Evolutionary conservation across 257 asterid genomes (phyloP), one percentile per base, ranked within the genome.

Genomic region (Dorcoceras hygrometricum): DNA sequence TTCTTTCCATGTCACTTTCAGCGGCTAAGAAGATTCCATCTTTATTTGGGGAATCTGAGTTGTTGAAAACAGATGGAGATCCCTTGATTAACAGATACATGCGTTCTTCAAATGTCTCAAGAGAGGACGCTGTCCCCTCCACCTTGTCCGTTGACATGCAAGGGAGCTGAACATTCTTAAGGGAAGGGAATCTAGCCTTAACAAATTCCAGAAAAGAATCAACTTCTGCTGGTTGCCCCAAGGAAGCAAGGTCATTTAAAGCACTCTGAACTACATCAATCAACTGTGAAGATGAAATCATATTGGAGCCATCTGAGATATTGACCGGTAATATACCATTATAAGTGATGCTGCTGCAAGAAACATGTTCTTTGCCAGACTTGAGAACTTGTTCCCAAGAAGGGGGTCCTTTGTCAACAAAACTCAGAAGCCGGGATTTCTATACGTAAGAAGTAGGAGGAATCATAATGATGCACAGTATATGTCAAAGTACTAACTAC

Each of bases 351-450:
- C 78, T 61, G 61, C 78, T 71, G 24, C 59, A 48, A 62, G 71
- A 73, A 66, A 79, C 78, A 22, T 69, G 77, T 63, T 79, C 94
- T 82, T 87, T 84, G 65, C 87, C 88, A 18, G 80, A 81, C 50
- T 73, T 81, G 73, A 67, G 71, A 78, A 68, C 80, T 81, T 82
- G 81, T 76, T 84, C 86, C 99, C 96, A 94, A 57, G 88, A 70
- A 56, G 87, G 91, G 66, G 96, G 89, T 23, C 82, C 87, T 76
- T 75, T 79, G 74, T 87, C 79, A 59, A 83, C 81, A 69, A 87
- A 77, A 79, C 91, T 85, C 69, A 84, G 79, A 62, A 90, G 91
- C 88, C 87, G 91, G 85, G 99, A 94, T 94, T 85, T 90, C 99
- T 94, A 77, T 70, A 77, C 70, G 69, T 60, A 73, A 70, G 65